Conservation (phyloP, 345 rosid species). For the Garcia nutans region DNA sequence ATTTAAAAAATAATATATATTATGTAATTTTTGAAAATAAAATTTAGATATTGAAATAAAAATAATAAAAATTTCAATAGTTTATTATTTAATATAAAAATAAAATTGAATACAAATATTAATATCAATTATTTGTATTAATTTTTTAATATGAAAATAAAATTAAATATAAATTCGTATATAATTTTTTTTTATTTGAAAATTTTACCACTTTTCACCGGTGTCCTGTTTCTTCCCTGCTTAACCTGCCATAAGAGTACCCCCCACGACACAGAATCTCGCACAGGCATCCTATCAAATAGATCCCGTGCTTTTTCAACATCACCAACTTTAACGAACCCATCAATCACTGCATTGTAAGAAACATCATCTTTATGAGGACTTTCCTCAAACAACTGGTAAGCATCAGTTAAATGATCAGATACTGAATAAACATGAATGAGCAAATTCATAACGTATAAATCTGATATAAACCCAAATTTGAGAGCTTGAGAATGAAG, state of each 20-base stretch:
- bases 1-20: too few species aligned
- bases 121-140: too few species aligned
- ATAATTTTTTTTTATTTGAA: too few species aligned
- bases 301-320: conserved; percentile 43
- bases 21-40: too few species aligned
- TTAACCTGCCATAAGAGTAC: conserved; percentile 62
- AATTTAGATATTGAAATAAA: too few species aligned
- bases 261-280: conserved; percentile 74
- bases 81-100: too few species aligned
- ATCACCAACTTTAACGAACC: conserved; percentile 54
- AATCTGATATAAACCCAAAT: conserved; percentile 53
- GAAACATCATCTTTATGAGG: conserved; percentile 54
- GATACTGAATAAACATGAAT: conserved; percentile 31
- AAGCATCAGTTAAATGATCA: conserved; percentile 30
- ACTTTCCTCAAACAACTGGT: conserved; percentile 50
- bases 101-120: too few species aligned
- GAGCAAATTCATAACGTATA: conserved; percentile 54
- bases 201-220: too few species aligned
- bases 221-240: too few species aligned
- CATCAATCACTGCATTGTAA: conserved; percentile 57
- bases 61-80: too few species aligned
- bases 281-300: conserved; percentile 55
- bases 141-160: too few species aligned
- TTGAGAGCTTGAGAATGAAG: conserved; percentile 53
- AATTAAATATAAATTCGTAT: too few species aligned